phyloP scores from a whole-genome alignment of 768 basidiomycete species.

The Lactarius hengduanensis region DNA sequence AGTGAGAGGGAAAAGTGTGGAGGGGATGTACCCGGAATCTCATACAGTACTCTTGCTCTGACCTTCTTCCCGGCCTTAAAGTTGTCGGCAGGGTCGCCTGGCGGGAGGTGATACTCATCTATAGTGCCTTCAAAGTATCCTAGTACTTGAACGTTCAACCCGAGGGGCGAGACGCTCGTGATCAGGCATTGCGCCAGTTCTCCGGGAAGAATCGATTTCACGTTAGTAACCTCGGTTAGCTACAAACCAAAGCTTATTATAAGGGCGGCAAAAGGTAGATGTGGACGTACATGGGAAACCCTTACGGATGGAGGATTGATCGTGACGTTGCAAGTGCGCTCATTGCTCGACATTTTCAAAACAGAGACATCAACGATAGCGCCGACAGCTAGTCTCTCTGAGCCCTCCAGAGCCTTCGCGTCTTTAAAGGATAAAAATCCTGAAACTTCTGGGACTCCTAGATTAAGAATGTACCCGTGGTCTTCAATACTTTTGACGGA shows the following conservation, averaged over 20 bases:
- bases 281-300: slow-evolving; percentile 53
- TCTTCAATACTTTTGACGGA: slow-evolving; percentile 87
- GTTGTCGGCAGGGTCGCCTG: slow-evolving; percentile 41
- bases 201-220: slow-evolving; percentile 84
- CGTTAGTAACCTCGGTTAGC: slow-evolving; percentile 75
- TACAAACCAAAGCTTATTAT: slow-evolving; percentile 33
- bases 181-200: slow-evolving; percentile 78
- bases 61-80: slow-evolving; percentile 72
- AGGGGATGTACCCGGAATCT: slow-evolving; percentile 64
- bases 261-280: slow-evolving; percentile 6
- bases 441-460: slow-evolving; percentile 74
- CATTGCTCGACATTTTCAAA: slow-evolving; percentile 66
- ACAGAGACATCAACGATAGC: slow-evolving; percentile 68
- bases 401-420: slow-evolving; percentile 40
- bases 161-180: slow-evolving; percentile 68
- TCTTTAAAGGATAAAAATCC: slow-evolving; percentile 87
- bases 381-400: slow-evolving; percentile 54
- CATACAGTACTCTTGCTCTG: slow-evolving; percentile 82
- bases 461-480: slow-evolving; percentile 88
- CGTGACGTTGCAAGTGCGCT: slow-evolving; percentile 72
- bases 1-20: slow-evolving; percentile 83
- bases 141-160: slow-evolving; percentile 84
- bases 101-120: slow-evolving; percentile 73
- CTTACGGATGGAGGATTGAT: slow-evolving; percentile 49
- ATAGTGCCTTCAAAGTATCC: slow-evolving; percentile 92